Evolutionary conservation across 1,139 yeast species (phyloP), one percentile per base, ranked within the genome.

Genomic region (Wickerhamiella infanticola): DNA sequence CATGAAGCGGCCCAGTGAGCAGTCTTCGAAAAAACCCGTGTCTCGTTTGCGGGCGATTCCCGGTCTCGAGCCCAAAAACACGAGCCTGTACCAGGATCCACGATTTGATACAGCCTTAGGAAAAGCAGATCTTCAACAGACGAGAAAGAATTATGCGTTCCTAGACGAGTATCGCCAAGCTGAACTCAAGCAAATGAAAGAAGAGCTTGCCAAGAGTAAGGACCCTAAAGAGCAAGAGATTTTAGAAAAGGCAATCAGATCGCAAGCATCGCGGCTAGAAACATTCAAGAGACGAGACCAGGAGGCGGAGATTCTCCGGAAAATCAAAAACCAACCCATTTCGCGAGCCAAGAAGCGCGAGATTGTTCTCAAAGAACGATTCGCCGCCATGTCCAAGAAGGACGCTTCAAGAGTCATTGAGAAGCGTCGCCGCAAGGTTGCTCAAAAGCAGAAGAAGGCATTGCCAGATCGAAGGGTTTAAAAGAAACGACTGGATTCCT

Each of bases 71-170:
- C 38, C 42, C 48, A 45, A 47, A 18, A 65, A 66, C 42, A 60
- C 68, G 40, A 61, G 68, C 33, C 61, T 78, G 37, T 77, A 81
- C 58, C 71, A 76, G 45, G 98, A 90, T 65, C 78, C 93, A 35
- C 71, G 98, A 54, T 90, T 90, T 61, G 95, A 88, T 63, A 74
- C 93, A 0, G 86, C 95, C 0, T 76, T 78, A 52, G 97, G 97
- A 48, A 81, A 77, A 55, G 83, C 94, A 0, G 90, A 86, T 58
- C 64, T 75, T 48, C 66, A 68, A 35, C 70, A 70, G 49, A 74
- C 68, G 8, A 70, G 96, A 47, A 75, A 77, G 56, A 79, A 88
- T 58, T 90, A 90, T 65, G 75, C 77, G 40, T 90, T 90, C 57
- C 65, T 90, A 50, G 94, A 88, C 63, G 88, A 82, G 40, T 88